Percentiles rank a stretch among this genome's conserved stretches.
Conservation (phyloP, 2,329 filamentous ascomycete species). For the Penicillium sclerotiorum region DNA sequence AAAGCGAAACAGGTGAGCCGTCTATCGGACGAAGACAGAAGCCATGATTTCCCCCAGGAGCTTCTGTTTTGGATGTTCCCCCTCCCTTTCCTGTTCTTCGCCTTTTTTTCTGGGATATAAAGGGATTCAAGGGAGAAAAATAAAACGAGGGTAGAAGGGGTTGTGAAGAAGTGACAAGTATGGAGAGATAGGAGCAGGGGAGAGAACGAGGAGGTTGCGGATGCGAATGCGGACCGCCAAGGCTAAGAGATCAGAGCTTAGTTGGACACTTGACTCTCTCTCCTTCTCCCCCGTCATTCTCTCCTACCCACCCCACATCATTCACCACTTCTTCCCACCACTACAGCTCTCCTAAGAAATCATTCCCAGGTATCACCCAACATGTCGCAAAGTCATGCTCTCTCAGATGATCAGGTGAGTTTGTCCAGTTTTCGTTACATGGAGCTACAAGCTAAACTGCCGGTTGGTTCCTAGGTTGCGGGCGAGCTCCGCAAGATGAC, state of each 20-base stretch:
- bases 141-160: conserved; percentile 8
- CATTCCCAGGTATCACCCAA: conserved; percentile 46
- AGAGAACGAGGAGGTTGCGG: conserved; percentile 13
- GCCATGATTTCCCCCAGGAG: conserved; percentile 17
- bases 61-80: background rate
- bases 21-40: conserved; percentile 21
- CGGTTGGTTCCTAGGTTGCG: conserved; percentile 67
- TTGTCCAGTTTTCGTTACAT: background rate
- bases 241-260: conserved; percentile 24
- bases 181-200: conserved; percentile 9
- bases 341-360: conserved; percentile 4
- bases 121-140: background rate
- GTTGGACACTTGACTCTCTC: conserved; percentile 24
- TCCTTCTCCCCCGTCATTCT: conserved; percentile 17
- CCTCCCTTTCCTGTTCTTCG: background rate
- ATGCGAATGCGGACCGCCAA: conserved; percentile 27
- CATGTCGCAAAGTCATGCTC: conserved; percentile 91
- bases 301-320: conserved; percentile 24
- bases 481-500: conserved; percentile 99
- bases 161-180: background rate
- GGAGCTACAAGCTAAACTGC: conserved; percentile 14
- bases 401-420: conserved; percentile 93
- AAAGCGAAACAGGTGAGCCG: conserved; percentile 46
- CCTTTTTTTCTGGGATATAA: too few relatives aligned
- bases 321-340: conserved; percentile 12